Conservation (phyloP, 1,284 basidiomycete species). For the Marasmius oreades region DNA sequence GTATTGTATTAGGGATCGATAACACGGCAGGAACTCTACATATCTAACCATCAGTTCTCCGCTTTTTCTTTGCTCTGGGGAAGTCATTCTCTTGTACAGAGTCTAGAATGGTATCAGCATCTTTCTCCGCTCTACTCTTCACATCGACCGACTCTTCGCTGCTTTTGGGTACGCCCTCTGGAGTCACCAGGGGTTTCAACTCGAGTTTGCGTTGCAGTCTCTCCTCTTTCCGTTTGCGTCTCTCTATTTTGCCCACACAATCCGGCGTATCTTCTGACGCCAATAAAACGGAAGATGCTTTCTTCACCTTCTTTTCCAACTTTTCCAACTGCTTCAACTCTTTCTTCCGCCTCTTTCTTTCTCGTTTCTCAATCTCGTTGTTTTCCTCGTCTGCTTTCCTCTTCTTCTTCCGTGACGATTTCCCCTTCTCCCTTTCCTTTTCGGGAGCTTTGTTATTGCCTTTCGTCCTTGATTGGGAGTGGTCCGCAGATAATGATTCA, state of each 20-base stretch:
- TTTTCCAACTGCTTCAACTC: conserved; percentile 18
- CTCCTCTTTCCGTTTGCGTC: conserved; percentile 17
- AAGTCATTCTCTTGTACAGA: conserved; percentile 11
- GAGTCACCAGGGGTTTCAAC: conserved; percentile 14
- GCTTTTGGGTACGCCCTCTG: too few species aligned
- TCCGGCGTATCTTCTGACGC: neutral
- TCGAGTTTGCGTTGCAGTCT: conserved; percentile 24
- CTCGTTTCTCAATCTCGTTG: conserved; percentile 19
- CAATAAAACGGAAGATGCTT: neutral
- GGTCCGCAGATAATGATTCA: neutral
- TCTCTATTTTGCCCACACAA: conserved; percentile 11
- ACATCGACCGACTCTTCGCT: conserved; percentile 11
- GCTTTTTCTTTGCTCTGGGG: conserved; percentile 15
- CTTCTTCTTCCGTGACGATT: conserved; percentile 17
- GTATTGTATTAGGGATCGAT: neutral
- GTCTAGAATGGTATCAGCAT: neutral
- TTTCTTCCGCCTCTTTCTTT: conserved; percentile 23
- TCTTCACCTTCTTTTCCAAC: conserved; percentile 17
- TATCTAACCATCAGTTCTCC: conserved; percentile 17
- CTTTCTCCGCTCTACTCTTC: neutral
- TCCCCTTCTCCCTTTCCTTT: conserved; percentile 14
- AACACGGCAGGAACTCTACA: neutral
- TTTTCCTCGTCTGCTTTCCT: conserved; percentile 20
- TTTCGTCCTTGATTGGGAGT: too few species aligned
- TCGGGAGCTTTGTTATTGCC: neutral